Evolutionary conservation across 176 grass and related monocot genomes (phyloP).

Genomic region (Lolium rigidum): DNA sequence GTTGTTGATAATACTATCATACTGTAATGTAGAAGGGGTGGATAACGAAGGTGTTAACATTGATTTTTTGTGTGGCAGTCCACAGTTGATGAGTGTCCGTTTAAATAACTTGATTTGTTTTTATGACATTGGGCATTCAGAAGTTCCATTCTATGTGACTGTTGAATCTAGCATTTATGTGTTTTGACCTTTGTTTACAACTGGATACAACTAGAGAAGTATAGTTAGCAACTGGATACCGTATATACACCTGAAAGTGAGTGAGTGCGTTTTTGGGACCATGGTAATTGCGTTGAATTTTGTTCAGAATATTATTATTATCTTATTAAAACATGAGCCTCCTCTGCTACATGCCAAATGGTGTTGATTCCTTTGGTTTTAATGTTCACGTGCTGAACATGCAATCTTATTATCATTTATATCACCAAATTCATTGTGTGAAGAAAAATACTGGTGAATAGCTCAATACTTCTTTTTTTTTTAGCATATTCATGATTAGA

Average conservation of each 20-base stretch:
- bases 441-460: no score
- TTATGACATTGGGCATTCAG: not conserved
- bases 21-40: not conserved
- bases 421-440: no score
- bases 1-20: not conserved
- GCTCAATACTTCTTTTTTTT: no score
- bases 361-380: no score
- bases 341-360: no score
- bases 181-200: not conserved
- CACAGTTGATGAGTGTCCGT: not conserved
- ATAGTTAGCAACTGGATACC: not conserved
- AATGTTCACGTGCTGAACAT: no score
- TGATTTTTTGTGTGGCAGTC: not conserved
- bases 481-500: no score
- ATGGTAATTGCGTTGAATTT: no score
- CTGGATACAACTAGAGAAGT: constrained; percentile 3
- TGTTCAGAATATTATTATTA: no score
- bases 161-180: not conserved
- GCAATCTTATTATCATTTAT: no score
- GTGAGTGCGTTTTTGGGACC: no score
- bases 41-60: not conserved
- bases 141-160: not conserved
- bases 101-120: not conserved
- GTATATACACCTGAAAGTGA: not conserved
- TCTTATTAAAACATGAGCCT: no score